Evolutionary conservation across 2,329 filamentous ascomycete species (phyloP), one percentile per base, ranked within the genome.

Genomic region (Talaromyces sp.): DNA sequence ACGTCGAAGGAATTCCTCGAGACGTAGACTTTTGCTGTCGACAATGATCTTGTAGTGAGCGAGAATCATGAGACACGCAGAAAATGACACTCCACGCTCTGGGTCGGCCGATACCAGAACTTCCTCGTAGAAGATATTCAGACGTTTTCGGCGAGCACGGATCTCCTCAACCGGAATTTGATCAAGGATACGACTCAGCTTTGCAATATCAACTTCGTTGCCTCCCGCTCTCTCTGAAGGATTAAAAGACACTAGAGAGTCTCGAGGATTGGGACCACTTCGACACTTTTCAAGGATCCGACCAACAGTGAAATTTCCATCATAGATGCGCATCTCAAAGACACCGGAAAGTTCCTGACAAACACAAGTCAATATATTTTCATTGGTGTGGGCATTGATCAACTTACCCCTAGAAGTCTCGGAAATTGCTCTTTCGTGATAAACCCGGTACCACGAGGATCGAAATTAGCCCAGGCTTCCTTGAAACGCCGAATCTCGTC

Each of bases 41-140:
- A 90, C 97, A 76, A 99, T 99, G 73, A 99, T 93, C 73, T 98
- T 99, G 84, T 99, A 96, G 78, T 99, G 95, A 39, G 96, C 94
- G 65, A 99, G 83, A 67, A 96, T 96, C 90, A 99, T 95, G 61
- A 99, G 84, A 25, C 97, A 90, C 7, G 90, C 89, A 3, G 92
- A 95, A 77, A 99, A 99, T 0, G 91, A 90, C 66, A 99, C 96
- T 57, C 95, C 95, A 68, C 87, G 86, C 72, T 96, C 92, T 0
- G 90, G 90, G 76, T 99, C 93, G 4, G 93, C 92, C 4, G 93
- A 94, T 6, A 97, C 92, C 77, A 98, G 87, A 22, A 98, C 91
- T 80, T 99, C 96, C 77, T 98, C 93, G 73, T 92, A 99, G 77
- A 99, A 99, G n/a, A 90, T 85, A 71, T 97, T 97, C 82, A 96